Conservation (phyloP, 768 basidiomycete species). For the Termitomyces sp. region DNA sequence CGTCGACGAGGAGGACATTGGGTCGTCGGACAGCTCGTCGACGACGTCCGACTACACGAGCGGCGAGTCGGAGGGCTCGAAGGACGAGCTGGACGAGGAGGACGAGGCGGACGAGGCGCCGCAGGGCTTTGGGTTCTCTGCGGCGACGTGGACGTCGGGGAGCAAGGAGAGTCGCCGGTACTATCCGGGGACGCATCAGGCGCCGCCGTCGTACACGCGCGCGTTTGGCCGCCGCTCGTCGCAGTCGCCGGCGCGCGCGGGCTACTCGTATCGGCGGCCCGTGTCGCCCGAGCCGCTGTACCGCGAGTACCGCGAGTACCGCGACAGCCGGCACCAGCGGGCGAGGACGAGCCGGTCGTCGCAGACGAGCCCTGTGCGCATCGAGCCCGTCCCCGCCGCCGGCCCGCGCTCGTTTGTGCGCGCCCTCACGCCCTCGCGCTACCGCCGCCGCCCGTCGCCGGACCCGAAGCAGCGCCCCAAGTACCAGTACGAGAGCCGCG, state of each 20-base stretch:
- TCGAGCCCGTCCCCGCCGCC: background rate
- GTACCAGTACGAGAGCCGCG: constrained; percentile 1
- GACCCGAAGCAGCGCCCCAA: background rate
- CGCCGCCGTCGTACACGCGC: background rate
- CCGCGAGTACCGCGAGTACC: background rate
- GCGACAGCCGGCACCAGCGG: background rate
- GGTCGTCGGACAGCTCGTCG: background rate
- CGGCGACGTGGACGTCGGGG: constrained; percentile 2
- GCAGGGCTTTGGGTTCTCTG: constrained; percentile 6
- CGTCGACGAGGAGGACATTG: constrained; percentile 8
- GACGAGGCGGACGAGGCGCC: background rate
- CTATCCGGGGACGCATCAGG: background rate
- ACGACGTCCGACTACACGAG: background rate
- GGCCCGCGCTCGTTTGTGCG: background rate
- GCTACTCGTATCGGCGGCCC: background rate
- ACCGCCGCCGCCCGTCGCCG: background rate
- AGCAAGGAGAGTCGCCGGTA: too few species aligned
- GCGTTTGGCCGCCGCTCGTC: background rate
- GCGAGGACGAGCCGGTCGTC: background rate
- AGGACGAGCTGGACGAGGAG: background rate
- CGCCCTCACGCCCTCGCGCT: constrained; percentile 1
- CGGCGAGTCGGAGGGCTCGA: background rate
- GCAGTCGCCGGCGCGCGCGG: background rate
- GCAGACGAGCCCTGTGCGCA: constrained; percentile 7
- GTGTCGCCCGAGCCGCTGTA: constrained; percentile 1